A percentile compares a stretch with the other conserved stretches of the same genome.
These are phyloP conservation scores for Tricharina praecox DNA, from an alignment of 495 filamentous ascomycete species.

Conservation along the genomic window DNA sequence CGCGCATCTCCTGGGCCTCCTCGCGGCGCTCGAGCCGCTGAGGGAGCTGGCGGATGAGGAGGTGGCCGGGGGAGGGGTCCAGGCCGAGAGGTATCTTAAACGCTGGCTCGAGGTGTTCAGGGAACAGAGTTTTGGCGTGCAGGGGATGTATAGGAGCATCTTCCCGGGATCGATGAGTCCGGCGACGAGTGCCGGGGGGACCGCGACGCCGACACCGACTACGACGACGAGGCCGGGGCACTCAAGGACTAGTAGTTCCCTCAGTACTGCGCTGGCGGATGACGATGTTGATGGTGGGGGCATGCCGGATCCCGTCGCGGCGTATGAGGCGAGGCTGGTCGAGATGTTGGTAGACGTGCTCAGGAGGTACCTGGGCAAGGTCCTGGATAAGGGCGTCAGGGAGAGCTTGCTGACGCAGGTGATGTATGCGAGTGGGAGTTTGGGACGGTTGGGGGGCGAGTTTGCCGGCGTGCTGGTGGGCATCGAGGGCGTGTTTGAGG, in stretches of 20 bases:
- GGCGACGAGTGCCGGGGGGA: neutral
- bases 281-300: constrained; percentile 30
- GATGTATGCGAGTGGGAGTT: constrained; percentile 82
- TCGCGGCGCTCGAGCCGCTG: constrained; percentile 72
- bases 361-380: constrained; percentile 60
- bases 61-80: constrained; percentile 50
- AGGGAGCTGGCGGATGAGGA: constrained; percentile 84
- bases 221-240: constrained; percentile 26
- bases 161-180: constrained; percentile 40
- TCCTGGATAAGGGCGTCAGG: constrained; percentile 56
- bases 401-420: constrained; percentile 90
- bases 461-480: constrained; percentile 75
- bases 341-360: constrained; percentile 65
- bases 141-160: constrained; percentile 80
- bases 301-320: constrained; percentile 59
- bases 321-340: constrained; percentile 75
- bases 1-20: constrained; percentile 57
- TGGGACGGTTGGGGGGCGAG: constrained; percentile 81
- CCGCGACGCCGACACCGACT: constrained; percentile 14
- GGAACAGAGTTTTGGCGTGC: constrained; percentile 90
- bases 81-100: constrained; percentile 88
- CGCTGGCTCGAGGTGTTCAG: constrained; percentile 95
- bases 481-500: constrained; percentile 38
- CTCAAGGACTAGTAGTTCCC: constrained; percentile 16
- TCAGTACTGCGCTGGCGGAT: constrained; percentile 7